Evolutionary conservation across 371 early-diverging fungal genomes (phyloP), one percentile per base, ranked within the genome.

Genomic region (Saksenaea oblongispora): DNA sequence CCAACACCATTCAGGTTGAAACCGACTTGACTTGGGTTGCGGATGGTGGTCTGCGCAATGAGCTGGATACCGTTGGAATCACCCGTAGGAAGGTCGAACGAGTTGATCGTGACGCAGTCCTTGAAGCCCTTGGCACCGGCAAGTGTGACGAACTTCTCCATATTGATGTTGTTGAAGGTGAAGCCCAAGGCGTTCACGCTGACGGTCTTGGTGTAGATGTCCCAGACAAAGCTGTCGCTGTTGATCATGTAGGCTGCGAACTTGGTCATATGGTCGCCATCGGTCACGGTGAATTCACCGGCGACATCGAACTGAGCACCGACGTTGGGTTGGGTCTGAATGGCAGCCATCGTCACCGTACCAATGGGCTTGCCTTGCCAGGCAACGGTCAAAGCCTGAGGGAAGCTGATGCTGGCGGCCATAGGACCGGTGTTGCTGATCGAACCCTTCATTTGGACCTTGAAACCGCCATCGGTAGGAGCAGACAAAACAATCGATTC

Each of bases 381-480:
- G 18, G 65, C 75, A 53, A 84, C 83, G 26, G 63, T 73, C 61
- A 84, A 75, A 26, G 73, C 69, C 1, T 61, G 67, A 14, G 84
- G 83, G 76, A 89, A 89, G 3, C 72, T 51, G 56, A 89, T 87
- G 0, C 70, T 63, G n/a, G 88, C 88, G 63, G 74, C 80, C 76
- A 89, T 78, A 24, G 83, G 84, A 58, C 90, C 90, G 26, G 88
- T 84, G 54, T 85, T 72, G 34, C 75, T 61, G 75, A 87, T 84
- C 14, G 70, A 56, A 51, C 89, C 89, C 54, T 69, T 65, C 79
- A 85, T 84, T 41, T 73, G 73, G 47, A 87, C 80, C 59, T 77
- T 79, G 79, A 86, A 85, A 11, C 70, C 59, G 44, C 58, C 36
- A 15, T 84, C 78, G 7, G 82, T 76, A 26, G 84, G 77, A 24